These are phyloP conservation scores for Arbutus unedo DNA, from an alignment of 148 eudicot genomes.

Conservation along the genomic window DNA sequence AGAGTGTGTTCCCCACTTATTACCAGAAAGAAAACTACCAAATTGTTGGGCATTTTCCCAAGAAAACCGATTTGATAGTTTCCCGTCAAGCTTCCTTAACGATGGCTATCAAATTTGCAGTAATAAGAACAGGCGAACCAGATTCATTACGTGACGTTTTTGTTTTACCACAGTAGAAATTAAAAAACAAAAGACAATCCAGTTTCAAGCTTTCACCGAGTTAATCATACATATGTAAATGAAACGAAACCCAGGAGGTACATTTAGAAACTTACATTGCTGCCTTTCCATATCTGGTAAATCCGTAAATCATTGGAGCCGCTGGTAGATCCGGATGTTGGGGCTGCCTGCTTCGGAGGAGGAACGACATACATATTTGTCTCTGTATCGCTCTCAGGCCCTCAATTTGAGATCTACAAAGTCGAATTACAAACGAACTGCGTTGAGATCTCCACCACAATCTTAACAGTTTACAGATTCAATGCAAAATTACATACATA, in stretches of 20 bases:
- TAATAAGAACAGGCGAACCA: not conserved
- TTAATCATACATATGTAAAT: not conserved
- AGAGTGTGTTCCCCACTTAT: not conserved
- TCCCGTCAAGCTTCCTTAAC: not conserved
- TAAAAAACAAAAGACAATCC: not conserved
- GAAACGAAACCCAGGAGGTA: not conserved
- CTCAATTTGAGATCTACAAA: conserved; percentile 5
- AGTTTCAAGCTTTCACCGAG: conserved; percentile 7
- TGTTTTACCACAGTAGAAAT: not conserved
- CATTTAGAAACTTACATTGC: conserved; percentile 58
- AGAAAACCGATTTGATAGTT: not conserved
- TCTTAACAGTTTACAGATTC: not conserved
- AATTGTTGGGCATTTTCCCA: not conserved
- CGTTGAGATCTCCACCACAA: not conserved
- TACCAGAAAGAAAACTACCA: not conserved
- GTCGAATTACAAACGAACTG: not conserved
- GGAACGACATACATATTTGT: conserved; percentile 84
- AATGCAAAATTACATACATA: not conserved
- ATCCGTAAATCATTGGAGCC: conserved; percentile 56
- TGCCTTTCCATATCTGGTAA: conserved; percentile 94
- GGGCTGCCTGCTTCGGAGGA: conserved; percentile 78
- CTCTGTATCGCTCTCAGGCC: not conserved
- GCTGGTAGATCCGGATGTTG: conserved; percentile 42
- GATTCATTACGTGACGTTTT: not conserved
- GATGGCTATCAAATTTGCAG: not conserved